Evolutionary conservation across 371 early-diverging fungal genomes (phyloP).

Genomic region (Circinella umbellata): DNA sequence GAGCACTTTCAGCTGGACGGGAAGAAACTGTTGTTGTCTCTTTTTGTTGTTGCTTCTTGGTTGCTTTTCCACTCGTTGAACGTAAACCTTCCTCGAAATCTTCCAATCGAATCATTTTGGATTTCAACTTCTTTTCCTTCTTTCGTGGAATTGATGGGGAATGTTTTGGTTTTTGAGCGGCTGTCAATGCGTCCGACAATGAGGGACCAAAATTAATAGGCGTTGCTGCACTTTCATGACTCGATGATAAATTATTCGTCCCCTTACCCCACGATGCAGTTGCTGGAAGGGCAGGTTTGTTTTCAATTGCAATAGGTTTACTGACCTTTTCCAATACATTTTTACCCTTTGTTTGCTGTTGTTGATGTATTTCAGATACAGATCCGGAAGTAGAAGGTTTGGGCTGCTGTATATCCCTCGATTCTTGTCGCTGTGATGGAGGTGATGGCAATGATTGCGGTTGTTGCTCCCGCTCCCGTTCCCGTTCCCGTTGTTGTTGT

Average conservation of each 20-base stretch:
- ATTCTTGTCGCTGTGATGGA: not conserved
- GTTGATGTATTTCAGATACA: conserved; percentile 14
- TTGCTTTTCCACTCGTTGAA: conserved; percentile 21
- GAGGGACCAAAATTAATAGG: conserved; percentile 54
- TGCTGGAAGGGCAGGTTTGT: conserved; percentile 65
- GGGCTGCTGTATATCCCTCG: not conserved
- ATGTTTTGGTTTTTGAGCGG: conserved; percentile 53
- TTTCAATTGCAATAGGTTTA: conserved; percentile 24
- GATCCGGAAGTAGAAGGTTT: conserved; percentile 7
- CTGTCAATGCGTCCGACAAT: conserved; percentile 44
- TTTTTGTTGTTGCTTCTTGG: conserved; percentile 18
- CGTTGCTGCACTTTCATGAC: conserved; percentile 30
- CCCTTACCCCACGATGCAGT: conserved; percentile 70
- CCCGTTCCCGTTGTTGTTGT: not conserved
- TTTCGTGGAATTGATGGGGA: conserved; percentile 34
- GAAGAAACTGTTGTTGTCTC: not conserved
- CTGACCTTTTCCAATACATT: conserved; percentile 19
- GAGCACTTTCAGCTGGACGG: conserved; percentile 11
- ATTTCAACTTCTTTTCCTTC: conserved; percentile 49
- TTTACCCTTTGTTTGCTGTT: not conserved
- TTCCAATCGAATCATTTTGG: conserved; percentile 50
- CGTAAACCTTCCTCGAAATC: conserved; percentile 45
- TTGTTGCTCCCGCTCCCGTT: not conserved
- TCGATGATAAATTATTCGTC: conserved; percentile 31
- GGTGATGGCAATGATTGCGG: not conserved